Conservation (phyloP, 179 eudicot species). For the Actinidia polygama region DNA sequence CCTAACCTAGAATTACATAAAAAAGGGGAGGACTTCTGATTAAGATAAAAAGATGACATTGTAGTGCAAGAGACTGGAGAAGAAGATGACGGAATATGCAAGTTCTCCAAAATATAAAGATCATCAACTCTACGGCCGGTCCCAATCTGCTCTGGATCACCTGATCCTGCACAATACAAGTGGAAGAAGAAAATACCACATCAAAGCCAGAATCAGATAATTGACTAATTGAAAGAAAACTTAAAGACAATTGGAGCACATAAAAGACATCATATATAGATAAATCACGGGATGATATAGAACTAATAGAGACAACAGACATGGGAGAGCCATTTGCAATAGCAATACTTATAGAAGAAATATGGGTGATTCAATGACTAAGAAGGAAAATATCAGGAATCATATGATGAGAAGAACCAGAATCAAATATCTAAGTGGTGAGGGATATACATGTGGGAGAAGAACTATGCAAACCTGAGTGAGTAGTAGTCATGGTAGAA, state of each 20-base stretch:
- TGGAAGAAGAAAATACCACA: not conserved
- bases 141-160: not conserved
- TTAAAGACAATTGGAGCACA: not conserved
- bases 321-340: not conserved
- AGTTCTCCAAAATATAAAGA: not conserved
- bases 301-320: not conserved
- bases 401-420: not conserved
- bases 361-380: not conserved
- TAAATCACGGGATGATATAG: not conserved
- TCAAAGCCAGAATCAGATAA: not conserved
- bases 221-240: not conserved
- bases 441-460: not conserved
- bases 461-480: not conserved
- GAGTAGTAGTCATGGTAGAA: not conserved
- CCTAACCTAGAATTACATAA: not conserved
- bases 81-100: not conserved
- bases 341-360: not conserved
- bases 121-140: not conserved
- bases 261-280: not conserved
- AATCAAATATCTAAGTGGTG: not conserved
- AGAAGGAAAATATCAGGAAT: not conserved
- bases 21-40: not conserved
- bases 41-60: not conserved
- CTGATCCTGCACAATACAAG: not conserved
- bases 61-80: not conserved